Percentiles rank a stretch among this genome's conserved stretches.
Evolutionary conservation across 768 basidiomycete species (phyloP).

Genomic region (Mycena kentingensis): DNA sequence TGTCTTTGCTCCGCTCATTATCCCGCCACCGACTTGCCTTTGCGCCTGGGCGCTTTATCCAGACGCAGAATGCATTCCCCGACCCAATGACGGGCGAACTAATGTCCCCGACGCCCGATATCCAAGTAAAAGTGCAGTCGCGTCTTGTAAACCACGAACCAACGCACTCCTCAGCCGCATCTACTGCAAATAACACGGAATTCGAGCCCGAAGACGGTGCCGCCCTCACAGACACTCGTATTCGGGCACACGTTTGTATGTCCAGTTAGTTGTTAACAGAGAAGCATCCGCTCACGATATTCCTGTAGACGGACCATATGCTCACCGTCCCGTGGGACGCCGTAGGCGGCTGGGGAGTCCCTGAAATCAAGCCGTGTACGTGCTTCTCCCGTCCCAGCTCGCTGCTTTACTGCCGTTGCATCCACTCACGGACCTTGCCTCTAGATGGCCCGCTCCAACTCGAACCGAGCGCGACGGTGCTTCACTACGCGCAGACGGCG

Average conservation of each 20-base stretch:
- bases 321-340: slow-evolving; percentile 74
- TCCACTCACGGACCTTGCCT: slow-evolving; percentile 1
- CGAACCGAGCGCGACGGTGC: slow-evolving; percentile 77
- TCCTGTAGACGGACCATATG: slow-evolving; percentile 81
- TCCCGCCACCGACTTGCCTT: slow-evolving; percentile 13
- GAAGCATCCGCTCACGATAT: slow-evolving; percentile 7
- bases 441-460: slow-evolving; percentile 72
- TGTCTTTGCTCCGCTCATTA: slow-evolving; percentile 9
- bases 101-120: slow-evolving; percentile 44
- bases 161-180: slow-evolving; percentile 44
- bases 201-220: slow-evolving; percentile 57
- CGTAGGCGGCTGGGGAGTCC: slow-evolving; percentile 76
- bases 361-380: slow-evolving; percentile 83
- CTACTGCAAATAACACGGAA: slow-evolving; percentile 52
- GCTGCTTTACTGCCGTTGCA: slow-evolving; percentile 5
- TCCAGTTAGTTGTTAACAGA: slow-evolving; percentile 10
- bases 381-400: slow-evolving; percentile 13
- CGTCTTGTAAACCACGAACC: background rate
- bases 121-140: slow-evolving; percentile 45
- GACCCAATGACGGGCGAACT: slow-evolving; percentile 57
- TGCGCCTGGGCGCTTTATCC: slow-evolving; percentile 17
- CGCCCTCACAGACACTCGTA: slow-evolving; percentile 65
- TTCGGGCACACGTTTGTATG: slow-evolving; percentile 87
- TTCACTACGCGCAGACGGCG: slow-evolving; percentile 90
- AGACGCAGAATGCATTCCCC: slow-evolving; percentile 14